Evolutionary conservation across 176 grass and related monocot species (phyloP).

Genomic region (Pontederia crassipes): DNA sequence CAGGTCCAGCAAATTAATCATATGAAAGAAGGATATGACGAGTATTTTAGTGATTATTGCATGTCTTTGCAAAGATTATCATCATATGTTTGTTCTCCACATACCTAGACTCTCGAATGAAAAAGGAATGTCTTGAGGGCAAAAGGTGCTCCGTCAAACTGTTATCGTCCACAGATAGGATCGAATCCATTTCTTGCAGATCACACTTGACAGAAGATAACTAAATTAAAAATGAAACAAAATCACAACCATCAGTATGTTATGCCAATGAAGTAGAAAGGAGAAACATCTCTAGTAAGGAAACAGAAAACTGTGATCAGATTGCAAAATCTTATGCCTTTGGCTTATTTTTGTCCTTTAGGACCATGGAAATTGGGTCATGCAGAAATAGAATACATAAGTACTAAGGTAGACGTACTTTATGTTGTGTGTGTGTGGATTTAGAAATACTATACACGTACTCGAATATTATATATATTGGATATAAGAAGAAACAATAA

Average conservation of each 20-base stretch:
- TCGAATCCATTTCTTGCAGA: constrained; percentile 84
- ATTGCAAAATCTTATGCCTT: no score
- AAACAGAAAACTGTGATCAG: background rate
- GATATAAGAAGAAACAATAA: no score
- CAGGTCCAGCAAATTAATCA: no score
- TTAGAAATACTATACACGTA: no score
- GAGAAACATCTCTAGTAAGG: background rate
- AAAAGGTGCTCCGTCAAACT: constrained; percentile 72
- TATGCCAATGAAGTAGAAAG: constrained; percentile 20
- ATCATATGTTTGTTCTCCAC: constrained; percentile 12
- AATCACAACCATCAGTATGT: constrained; percentile 1
- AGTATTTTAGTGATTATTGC: no score
- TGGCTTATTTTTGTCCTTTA: no score
- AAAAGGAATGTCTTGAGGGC: constrained; percentile 77
- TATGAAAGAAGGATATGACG: no score
- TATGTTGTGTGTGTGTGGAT: no score
- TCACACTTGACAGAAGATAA: constrained; percentile 79
- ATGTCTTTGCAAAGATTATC: background rate
- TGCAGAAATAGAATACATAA: no score
- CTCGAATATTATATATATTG: no score
- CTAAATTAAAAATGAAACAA: constrained; percentile 29
- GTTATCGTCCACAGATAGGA: constrained; percentile 53
- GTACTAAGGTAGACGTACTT: no score
- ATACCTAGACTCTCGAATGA: constrained; percentile 70
- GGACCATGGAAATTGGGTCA: no score